A percentile compares a stretch with the other conserved stretches of the same genome.
Conservation (phyloP, 257 asterid species). For the Anisodus acutangulus region DNA sequence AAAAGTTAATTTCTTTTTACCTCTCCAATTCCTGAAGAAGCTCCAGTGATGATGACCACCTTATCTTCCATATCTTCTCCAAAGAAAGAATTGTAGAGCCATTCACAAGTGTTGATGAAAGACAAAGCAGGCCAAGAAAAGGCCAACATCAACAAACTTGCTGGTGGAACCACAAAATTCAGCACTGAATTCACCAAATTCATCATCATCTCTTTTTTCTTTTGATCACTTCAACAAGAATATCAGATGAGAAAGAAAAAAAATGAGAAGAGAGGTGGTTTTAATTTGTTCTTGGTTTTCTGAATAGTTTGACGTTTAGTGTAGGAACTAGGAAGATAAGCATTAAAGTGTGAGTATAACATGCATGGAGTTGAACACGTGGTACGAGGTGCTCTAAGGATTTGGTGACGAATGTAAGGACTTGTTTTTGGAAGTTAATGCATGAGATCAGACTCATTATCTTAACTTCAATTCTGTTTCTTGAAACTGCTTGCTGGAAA, state of each 20-base stretch:
- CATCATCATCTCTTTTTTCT: conserved; percentile 31
- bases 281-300: background rate
- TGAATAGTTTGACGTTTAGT: background rate
- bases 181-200: conserved; percentile 58
- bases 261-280: background rate
- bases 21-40: conserved; percentile 97
- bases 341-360: background rate
- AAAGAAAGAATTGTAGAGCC: conserved; percentile 59
- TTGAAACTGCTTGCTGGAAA: no score
- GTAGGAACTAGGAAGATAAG: background rate
- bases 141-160: conserved; percentile 76
- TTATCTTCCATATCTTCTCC: conserved; percentile 63
- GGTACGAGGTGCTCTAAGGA: conserved; percentile 14
- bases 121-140: conserved; percentile 88
- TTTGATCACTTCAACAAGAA: background rate
- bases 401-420: conserved; percentile 22
- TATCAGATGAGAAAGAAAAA: no score
- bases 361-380: conserved; percentile 30
- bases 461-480: background rate
- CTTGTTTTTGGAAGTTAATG: conserved; percentile 23
- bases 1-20: conserved; percentile 37
- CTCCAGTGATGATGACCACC: conserved; percentile 87
- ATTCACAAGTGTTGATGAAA: conserved; percentile 69
- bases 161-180: conserved; percentile 82
- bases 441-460: background rate